Conservation (phyloP, 805 yeast species). For the Ogataea trehaloabstinens region DNA sequence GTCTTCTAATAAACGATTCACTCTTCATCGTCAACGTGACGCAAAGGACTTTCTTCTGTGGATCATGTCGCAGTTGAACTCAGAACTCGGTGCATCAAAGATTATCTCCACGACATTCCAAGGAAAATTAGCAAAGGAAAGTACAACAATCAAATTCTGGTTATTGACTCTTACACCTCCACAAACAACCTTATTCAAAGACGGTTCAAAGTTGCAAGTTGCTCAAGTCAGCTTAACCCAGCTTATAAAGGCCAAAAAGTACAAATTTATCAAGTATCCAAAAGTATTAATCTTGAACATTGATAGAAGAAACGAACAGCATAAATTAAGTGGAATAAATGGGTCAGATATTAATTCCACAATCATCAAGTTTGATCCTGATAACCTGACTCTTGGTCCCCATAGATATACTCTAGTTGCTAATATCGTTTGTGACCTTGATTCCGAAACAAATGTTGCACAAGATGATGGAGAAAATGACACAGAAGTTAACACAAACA, state of each 20-base stretch:
- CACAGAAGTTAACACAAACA: neutral
- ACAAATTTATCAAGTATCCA: conserved; percentile 46
- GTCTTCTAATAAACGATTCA: conserved; percentile 42
- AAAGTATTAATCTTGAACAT: conserved; percentile 53
- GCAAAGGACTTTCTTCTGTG: conserved; percentile 62
- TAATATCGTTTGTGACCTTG: conserved; percentile 43
- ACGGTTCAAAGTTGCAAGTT: conserved; percentile 41
- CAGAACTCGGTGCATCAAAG: conserved; percentile 26
- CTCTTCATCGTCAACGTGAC: conserved; percentile 38
- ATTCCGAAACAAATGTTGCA: conserved; percentile 8
- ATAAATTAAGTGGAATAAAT: conserved; percentile 27
- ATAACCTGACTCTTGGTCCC: conserved; percentile 26
- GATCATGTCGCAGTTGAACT: conserved; percentile 50
- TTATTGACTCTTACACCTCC: conserved; percentile 61
- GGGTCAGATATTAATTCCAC: conserved; percentile 54
- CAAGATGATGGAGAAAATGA: neutral
- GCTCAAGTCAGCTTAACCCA: conserved; percentile 49
- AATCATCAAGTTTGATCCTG: conserved; percentile 56
- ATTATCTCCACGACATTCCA: conserved; percentile 42
- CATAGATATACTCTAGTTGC: conserved; percentile 43
- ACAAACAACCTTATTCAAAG: conserved; percentile 51
- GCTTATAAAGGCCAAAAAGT: conserved; percentile 43
- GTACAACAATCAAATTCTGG: conserved; percentile 44
- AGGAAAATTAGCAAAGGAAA: conserved; percentile 43
- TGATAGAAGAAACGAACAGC: conserved; percentile 47